A percentile compares a stretch with the other conserved stretches of the same genome.
phyloP scores from a whole-genome alignment of 495 filamentous ascomycete species.

The Neurospora sp. region DNA sequence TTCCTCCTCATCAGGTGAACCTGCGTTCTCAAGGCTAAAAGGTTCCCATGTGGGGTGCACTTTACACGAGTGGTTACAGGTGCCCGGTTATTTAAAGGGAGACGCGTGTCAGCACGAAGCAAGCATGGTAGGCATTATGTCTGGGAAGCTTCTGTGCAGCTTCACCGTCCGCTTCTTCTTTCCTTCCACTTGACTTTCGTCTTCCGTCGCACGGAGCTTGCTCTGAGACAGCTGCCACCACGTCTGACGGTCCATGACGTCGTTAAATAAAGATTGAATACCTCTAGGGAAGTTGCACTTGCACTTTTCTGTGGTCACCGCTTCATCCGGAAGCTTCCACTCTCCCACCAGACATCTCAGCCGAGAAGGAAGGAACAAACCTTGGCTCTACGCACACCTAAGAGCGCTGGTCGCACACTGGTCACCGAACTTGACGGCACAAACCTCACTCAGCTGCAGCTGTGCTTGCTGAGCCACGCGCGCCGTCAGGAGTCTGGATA shows the following conservation, averaged over 20 bases:
- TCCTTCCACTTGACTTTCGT: background rate
- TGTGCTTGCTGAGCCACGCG: background rate
- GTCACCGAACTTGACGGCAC: background rate
- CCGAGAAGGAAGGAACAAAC: background rate
- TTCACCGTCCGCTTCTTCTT: background rate
- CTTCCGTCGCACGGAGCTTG: background rate
- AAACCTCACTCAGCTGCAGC: background rate
- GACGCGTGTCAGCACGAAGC: background rate
- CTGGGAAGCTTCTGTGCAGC: background rate
- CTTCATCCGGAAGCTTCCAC: background rate
- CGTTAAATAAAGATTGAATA: background rate
- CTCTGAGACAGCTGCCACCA: background rate
- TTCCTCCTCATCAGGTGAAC: background rate
- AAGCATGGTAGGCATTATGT: background rate
- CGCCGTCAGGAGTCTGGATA: background rate
- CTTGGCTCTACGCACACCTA: background rate
- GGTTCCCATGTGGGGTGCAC: background rate
- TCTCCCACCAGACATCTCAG: background rate
- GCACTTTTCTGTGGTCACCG: background rate
- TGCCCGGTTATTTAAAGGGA: background rate
- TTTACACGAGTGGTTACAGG: background rate
- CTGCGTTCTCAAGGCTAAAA: background rate
- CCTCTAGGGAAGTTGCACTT: background rate
- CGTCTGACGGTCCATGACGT: background rate
- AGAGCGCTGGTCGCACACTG: background rate